These are phyloP conservation scores for Spergularia bocconei DNA, from an alignment of 148 eudicot species.

Conservation along the genomic window DNA sequence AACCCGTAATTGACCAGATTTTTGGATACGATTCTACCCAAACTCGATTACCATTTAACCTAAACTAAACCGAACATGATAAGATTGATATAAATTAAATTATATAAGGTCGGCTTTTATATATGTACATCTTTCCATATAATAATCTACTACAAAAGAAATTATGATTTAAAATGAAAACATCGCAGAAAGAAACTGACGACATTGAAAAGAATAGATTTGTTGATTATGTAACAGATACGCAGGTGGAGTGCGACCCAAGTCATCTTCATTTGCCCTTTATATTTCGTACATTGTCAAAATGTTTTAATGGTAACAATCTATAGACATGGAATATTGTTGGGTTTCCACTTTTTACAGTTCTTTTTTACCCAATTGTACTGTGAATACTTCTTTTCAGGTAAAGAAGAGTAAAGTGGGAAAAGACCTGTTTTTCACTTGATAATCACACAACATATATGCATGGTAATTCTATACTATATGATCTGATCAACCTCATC, in stretches of 20 bases:
- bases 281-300: neutral
- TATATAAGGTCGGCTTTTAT: neutral
- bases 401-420: neutral
- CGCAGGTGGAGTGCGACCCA: constrained; percentile 25
- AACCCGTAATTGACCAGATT: no score
- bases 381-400: neutral
- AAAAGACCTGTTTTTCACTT: no score
- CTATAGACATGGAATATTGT: neutral
- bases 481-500: no score
- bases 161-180: neutral
- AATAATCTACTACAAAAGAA: neutral
- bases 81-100: neutral
- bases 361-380: neutral
- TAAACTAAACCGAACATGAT: neutral
- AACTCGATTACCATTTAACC: no score
- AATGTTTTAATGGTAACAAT: neutral
- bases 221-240: neutral
- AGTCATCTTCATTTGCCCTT: constrained; percentile 15
- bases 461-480: no score
- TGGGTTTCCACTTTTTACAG: neutral
- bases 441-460: no score
- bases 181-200: neutral
- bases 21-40: no score
- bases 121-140: no score
- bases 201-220: constrained; percentile 9